Percentiles rank a stretch among this genome's conserved stretches.
These are phyloP conservation scores for Mariannaea sp. DNA, from an alignment of 2,329 filamentous ascomycete species.

Conservation along the genomic window DNA sequence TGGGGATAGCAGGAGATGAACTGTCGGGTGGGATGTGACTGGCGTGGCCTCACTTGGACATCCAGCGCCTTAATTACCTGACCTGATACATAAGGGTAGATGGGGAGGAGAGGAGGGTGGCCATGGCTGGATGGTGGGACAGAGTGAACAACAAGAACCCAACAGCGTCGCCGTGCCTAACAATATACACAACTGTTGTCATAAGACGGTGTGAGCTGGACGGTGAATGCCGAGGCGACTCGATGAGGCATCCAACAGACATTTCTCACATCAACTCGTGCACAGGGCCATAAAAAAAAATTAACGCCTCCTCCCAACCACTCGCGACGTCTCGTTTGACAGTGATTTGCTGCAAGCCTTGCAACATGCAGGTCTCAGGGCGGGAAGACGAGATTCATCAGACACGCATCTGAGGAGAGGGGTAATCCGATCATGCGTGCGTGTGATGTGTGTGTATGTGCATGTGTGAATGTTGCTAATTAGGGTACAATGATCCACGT, in stretches of 20 bases:
- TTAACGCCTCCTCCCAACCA: background rate
- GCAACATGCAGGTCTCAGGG: constrained; percentile 12
- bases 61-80: background rate
- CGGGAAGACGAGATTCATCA: background rate
- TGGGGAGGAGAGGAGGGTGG: background rate
- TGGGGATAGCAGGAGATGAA: background rate
- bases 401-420: constrained; percentile 6
- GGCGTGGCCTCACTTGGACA: constrained; percentile 4
- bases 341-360: constrained; percentile 1
- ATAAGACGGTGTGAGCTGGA: constrained; percentile 24
- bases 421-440: background rate
- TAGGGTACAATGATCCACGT: background rate
- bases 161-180: constrained; percentile 18
- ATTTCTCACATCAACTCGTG: no score
- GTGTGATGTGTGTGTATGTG: background rate
- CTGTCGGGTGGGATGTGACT: background rate
- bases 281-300: no score
- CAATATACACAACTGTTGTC: constrained; percentile 16
- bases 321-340: background rate
- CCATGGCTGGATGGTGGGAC: constrained; percentile 2
- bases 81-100: background rate
- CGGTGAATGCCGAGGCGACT: constrained; percentile 11
- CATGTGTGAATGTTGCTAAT: background rate
- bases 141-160: background rate
- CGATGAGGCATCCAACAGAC: constrained; percentile 15